Percentiles rank a stretch among this genome's conserved stretches.
Conservation (phyloP, 345 rosid genomes). For the Pugionium cornutum region DNA sequence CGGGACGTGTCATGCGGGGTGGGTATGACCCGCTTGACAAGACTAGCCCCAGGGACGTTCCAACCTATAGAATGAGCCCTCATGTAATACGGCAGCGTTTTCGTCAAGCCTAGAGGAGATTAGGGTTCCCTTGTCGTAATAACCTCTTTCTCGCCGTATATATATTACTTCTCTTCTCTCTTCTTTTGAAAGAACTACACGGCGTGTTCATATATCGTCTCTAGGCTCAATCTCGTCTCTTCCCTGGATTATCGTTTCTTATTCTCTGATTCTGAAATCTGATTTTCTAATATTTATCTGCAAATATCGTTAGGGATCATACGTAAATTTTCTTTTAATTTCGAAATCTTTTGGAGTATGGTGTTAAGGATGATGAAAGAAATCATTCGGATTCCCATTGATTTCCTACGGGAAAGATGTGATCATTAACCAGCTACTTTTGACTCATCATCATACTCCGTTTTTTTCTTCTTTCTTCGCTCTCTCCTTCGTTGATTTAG, state of each 20-base stretch:
- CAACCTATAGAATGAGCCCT: too few relatives aligned
- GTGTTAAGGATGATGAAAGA: constrained; percentile 6
- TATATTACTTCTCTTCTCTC: neutral
- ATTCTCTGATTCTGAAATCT: neutral
- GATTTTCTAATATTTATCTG: too few relatives aligned
- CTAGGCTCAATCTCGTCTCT: neutral
- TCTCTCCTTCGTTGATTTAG: neutral
- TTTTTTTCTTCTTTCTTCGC: neutral
- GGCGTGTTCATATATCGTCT: neutral
- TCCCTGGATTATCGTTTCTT: neutral
- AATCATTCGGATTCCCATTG: constrained; percentile 38
- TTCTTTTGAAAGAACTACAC: neutral
- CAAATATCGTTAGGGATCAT: too few relatives aligned
- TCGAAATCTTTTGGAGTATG: neutral
- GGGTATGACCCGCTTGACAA: too few relatives aligned
- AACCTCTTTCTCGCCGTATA: constrained; percentile 17
- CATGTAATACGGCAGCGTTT: constrained; percentile 10
- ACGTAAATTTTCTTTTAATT: too few relatives aligned
- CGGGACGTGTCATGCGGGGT: too few relatives aligned
- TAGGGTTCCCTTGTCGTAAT: constrained; percentile 12
- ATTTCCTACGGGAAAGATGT: constrained; percentile 25
- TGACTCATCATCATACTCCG: constrained; percentile 17
- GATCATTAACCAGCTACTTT: constrained; percentile 40
- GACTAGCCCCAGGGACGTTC: too few relatives aligned
- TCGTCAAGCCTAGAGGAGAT: neutral